Evolutionary conservation across 1,139 yeast species (phyloP).

Genomic region (Kodamaea alishanica): DNA sequence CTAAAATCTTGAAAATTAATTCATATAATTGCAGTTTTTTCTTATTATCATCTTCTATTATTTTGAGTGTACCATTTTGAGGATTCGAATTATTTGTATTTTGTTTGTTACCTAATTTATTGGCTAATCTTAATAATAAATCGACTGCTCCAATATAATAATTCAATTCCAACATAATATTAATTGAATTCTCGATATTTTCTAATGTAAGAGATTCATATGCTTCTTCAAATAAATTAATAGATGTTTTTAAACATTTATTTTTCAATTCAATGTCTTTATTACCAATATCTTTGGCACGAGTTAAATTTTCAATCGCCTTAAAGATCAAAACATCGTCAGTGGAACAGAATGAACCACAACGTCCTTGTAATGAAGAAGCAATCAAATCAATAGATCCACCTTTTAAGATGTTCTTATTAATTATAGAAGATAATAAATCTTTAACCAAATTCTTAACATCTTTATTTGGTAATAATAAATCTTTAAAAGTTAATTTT

Average conservation of each 20-base stretch:
- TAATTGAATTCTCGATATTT: slow-evolving; percentile 75
- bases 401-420: slow-evolving; percentile 85
- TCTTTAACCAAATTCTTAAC: slow-evolving; percentile 78
- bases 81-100: slow-evolving; percentile 2
- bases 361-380: slow-evolving; percentile 80
- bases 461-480: slow-evolving; percentile 63
- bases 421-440: slow-evolving; percentile 81
- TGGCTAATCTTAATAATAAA: slow-evolving; percentile 73
- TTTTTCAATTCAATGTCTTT: slow-evolving; percentile 67
- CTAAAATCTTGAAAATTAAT: slow-evolving; percentile 68
- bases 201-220: slow-evolving; percentile 76
- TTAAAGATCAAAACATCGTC: slow-evolving; percentile 91
- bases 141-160: slow-evolving; percentile 85
- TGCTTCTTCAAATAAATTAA: slow-evolving; percentile 73
- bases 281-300: slow-evolving; percentile 73
- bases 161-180: slow-evolving; percentile 71
- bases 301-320: slow-evolving; percentile 86
- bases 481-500: slow-evolving; percentile 65
- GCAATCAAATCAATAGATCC: slow-evolving; percentile 91
- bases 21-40: slow-evolving; percentile 61
- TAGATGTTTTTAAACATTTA: slow-evolving; percentile 72
- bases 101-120: slow-evolving; percentile 49
- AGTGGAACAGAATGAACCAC: slow-evolving; percentile 93
- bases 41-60: slow-evolving; percentile 19
- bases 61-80: slow-evolving; percentile 7